phyloP scores from a whole-genome alignment of 2,329 filamentous ascomycete genomes.

The Xylariaceae sp. region DNA sequence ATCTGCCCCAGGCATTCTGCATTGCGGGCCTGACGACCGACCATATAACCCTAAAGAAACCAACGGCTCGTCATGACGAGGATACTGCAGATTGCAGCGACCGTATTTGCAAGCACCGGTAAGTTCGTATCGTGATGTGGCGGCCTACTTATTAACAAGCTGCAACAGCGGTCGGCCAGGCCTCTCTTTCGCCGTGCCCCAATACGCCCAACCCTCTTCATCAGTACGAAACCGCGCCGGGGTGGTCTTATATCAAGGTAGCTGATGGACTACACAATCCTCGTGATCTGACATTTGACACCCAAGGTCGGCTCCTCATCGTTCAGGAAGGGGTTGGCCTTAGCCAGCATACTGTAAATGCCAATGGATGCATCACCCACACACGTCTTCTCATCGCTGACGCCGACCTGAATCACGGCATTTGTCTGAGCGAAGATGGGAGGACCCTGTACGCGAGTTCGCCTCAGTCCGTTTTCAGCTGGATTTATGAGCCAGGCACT shows the following conservation, averaged over 20 bases:
- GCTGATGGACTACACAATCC: constrained; percentile 24
- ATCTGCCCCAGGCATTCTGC: not conserved
- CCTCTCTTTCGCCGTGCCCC: constrained; percentile 20
- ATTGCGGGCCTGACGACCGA: not conserved
- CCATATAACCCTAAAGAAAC: not conserved
- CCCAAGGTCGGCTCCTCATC: constrained; percentile 27
- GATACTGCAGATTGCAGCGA: not conserved
- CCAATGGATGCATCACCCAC: constrained; percentile 27
- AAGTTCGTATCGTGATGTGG: not conserved
- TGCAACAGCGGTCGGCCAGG: not conserved
- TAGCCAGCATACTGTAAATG: constrained; percentile 28
- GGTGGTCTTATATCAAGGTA: constrained; percentile 28
- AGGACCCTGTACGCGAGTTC: constrained; percentile 43
- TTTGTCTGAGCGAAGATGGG: constrained; percentile 37
- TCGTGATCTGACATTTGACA: constrained; percentile 27
- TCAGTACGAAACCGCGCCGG: constrained; percentile 23
- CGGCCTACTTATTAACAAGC: not conserved
- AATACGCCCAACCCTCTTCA: constrained; percentile 14
- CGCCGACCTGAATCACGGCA: constrained; percentile 39
- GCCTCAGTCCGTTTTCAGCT: constrained; percentile 47
- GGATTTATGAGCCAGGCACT: constrained; percentile 49
- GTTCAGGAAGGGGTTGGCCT: constrained; percentile 27
- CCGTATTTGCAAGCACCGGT: constrained; percentile 2
- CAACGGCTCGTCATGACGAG: constrained; percentile 1
- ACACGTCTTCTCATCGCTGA: constrained; percentile 22